These are phyloP conservation scores for Paramecium tetraurelia DNA, from an alignment of 73 alveolate species.

Conservation along the genomic window DNA sequence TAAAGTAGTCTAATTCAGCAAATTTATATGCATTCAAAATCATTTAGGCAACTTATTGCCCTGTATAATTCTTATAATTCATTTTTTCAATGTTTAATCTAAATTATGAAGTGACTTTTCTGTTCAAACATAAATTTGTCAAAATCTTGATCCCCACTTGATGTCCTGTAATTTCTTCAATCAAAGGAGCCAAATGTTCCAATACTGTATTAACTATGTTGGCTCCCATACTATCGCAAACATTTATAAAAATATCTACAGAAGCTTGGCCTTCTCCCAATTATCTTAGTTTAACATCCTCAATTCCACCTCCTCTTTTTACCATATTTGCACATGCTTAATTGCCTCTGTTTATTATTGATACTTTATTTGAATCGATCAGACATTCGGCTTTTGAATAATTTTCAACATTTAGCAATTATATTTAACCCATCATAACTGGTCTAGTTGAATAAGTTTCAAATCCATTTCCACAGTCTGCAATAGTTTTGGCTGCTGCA, in stretches of 20 bases:
- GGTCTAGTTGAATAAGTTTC: constrained; percentile 83
- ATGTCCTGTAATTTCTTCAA: constrained; percentile 72
- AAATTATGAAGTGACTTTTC: constrained; percentile 87
- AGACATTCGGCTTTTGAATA: constrained; percentile 66
- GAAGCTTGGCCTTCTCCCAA: constrained; percentile 26
- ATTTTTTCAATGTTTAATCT: constrained; percentile 78
- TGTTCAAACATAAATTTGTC: constrained; percentile 89
- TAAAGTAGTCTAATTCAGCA: constrained; percentile 82
- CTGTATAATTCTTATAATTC: constrained; percentile 81
- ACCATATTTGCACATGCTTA: constrained; percentile 89
- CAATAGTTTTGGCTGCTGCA: constrained; percentile 91
- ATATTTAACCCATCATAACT: constrained; percentile 93
- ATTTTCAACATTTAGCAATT: constrained; percentile 75
- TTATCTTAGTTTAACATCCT: constrained; percentile 71
- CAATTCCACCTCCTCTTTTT: constrained; percentile 98
- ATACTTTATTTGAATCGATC: constrained; percentile 71
- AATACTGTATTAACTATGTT: constrained; percentile 91
- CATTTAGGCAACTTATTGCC: constrained; percentile 86
- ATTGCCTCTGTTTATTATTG: constrained; percentile 88
- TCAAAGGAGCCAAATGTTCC: constrained; percentile 84
- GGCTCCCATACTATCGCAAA: constrained; percentile 98
- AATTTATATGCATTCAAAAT: constrained; percentile 88
- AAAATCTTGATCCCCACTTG: constrained; percentile 89
- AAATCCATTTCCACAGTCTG: constrained; percentile 92
- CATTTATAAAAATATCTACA: constrained; percentile 88